A percentile compares a stretch with the other conserved stretches of the same genome.
These are phyloP conservation scores for Obba rivulosa DNA, from an alignment of 768 basidiomycete genomes.

Conservation along the genomic window DNA sequence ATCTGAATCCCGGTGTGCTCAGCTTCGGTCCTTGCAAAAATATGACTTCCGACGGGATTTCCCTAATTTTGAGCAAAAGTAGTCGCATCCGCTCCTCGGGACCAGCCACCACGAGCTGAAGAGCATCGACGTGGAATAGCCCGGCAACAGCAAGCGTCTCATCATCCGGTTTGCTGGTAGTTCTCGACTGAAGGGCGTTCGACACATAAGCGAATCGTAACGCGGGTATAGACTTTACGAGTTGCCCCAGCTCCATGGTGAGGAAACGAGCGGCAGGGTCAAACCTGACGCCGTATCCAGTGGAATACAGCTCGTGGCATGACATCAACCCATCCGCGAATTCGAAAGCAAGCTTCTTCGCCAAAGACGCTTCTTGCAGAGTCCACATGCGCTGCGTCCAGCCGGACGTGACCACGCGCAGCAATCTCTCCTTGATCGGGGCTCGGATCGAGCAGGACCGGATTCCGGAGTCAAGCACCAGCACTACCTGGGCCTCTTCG, in stretches of 20 bases:
- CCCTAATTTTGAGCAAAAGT: background rate
- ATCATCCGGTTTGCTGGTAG: slow-evolving; percentile 6
- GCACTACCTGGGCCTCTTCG: background rate
- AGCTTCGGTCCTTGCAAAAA: background rate
- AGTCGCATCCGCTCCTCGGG: slow-evolving; percentile 5
- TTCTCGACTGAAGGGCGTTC: slow-evolving; percentile 1
- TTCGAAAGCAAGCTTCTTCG: slow-evolving; percentile 4
- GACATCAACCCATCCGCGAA: slow-evolving; percentile 1
- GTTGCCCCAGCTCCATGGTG: background rate
- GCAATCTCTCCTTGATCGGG: slow-evolving; percentile 1
- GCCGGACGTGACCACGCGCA: slow-evolving; percentile 6
- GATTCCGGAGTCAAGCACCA: slow-evolving; percentile 1
- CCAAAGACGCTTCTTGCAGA: slow-evolving; percentile 5
- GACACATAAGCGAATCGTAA: background rate
- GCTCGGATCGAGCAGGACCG: background rate
- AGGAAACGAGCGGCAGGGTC: background rate
- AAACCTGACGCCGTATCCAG: no score
- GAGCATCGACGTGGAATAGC: slow-evolving; percentile 1
- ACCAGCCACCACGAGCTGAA: background rate
- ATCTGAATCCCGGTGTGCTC: background rate
- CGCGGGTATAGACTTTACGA: no score
- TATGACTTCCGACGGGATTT: background rate
- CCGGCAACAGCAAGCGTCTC: slow-evolving; percentile 6
- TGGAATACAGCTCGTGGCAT: no score
- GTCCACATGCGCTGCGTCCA: slow-evolving; percentile 11